Percentiles rank a stretch among this genome's conserved stretches.
phyloP scores from a whole-genome alignment of 1,139 yeast species.

The Geotrichum bryndzae region DNA sequence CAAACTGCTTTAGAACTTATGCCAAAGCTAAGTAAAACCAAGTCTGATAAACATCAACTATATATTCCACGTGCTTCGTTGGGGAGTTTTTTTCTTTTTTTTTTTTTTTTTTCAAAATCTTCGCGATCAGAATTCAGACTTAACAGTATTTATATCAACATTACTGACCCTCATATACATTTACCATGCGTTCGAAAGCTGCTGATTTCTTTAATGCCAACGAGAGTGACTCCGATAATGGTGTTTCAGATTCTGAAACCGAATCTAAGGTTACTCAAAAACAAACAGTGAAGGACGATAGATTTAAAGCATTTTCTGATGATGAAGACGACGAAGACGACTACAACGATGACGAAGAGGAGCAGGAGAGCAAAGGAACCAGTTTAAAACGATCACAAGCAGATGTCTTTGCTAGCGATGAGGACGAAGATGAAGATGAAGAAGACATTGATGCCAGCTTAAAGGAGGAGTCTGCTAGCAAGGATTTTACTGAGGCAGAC shows the following conservation, averaged over 20 bases:
- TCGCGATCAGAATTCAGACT: neutral
- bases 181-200: slow-evolving; percentile 2
- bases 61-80: neutral
- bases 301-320: slow-evolving; percentile 12
- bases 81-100: neutral
- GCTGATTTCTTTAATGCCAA: slow-evolving; percentile 14
- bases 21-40: too few species aligned
- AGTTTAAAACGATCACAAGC: slow-evolving; percentile 6
- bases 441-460: slow-evolving; percentile 14
- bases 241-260: slow-evolving; percentile 2
- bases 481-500: slow-evolving; percentile 12
- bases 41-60: too few species aligned
- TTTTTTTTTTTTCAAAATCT: neutral
- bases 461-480: slow-evolving; percentile 8
- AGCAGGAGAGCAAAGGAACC: slow-evolving; percentile 9
- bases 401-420: slow-evolving; percentile 12
- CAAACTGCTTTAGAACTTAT: too few species aligned
- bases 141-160: neutral
- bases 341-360: slow-evolving; percentile 14
- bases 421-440: slow-evolving; percentile 15
- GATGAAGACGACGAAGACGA: slow-evolving; percentile 11
- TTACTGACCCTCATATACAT: neutral
- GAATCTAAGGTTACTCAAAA: slow-evolving; percentile 6
- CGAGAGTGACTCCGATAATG: slow-evolving; percentile 7
- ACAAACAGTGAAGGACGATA: slow-evolving; percentile 3